phyloP scores from a whole-genome alignment of 2,329 filamentous ascomycete species.

The Colletotrichum plurivorum region DNA sequence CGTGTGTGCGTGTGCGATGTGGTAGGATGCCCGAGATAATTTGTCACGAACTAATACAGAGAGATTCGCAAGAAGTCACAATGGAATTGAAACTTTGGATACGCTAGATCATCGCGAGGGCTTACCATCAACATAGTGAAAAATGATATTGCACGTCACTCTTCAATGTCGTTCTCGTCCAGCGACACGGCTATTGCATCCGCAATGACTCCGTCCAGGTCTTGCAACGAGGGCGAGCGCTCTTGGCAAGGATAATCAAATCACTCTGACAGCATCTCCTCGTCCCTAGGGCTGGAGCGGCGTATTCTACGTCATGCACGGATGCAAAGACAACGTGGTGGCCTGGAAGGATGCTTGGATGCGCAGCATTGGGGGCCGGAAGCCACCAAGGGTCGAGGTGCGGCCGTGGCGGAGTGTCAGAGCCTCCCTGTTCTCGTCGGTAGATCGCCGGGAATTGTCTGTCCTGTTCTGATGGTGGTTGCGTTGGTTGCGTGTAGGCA shows the following conservation, averaged over 20 bases:
- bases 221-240: background rate
- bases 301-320: slow-evolving; percentile 12
- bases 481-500: background rate
- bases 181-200: too few relatives aligned
- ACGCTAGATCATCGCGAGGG: too few relatives aligned
- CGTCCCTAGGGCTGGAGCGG: background rate
- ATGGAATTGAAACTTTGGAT: background rate
- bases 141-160: too few relatives aligned
- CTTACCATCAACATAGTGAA: too few relatives aligned
- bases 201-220: too few relatives aligned
- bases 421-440: background rate
- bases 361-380: slow-evolving; percentile 19
- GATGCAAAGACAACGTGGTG: slow-evolving; percentile 4
- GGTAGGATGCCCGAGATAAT: background rate
- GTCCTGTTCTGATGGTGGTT: background rate
- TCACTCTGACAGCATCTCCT: background rate
- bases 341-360: slow-evolving; percentile 22
- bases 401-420: background rate
- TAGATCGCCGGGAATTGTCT: slow-evolving; percentile 13
- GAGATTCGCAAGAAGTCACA: too few relatives aligned
- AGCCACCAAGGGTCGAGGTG: background rate
- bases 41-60: background rate
- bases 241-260: background rate
- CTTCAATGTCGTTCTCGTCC: too few relatives aligned
- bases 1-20: background rate